Evolutionary conservation across 2,329 filamentous ascomycete species (phyloP).

Genomic region (Nigrospora oryzae): DNA sequence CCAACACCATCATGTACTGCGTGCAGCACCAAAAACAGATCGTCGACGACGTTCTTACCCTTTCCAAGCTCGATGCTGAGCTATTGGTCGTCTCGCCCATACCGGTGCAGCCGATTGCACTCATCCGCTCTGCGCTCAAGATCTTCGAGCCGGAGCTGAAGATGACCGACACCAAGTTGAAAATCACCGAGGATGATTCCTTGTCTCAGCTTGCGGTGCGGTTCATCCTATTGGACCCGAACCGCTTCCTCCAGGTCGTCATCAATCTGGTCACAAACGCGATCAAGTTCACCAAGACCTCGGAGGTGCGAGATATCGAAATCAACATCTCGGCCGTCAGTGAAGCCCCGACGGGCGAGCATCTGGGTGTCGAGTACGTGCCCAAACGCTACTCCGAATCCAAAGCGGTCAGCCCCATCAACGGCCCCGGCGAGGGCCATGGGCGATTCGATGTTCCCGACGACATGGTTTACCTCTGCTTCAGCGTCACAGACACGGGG

Average conservation of each 20-base stretch:
- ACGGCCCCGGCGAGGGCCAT: background rate
- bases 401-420: conserved; percentile 3
- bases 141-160: conserved; percentile 73
- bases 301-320: conserved; percentile 46
- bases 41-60: conserved; percentile 65
- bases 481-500: conserved; percentile 71
- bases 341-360: conserved; percentile 26
- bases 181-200: conserved; percentile 54
- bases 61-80: conserved; percentile 69
- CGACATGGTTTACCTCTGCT: conserved; percentile 49
- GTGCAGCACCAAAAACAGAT: conserved; percentile 74
- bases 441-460: background rate
- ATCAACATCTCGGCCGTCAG: conserved; percentile 37
- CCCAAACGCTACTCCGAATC: conserved; percentile 39
- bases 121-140: conserved; percentile 60
- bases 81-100: conserved; percentile 65
- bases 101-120: conserved; percentile 56
- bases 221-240: conserved; percentile 64
- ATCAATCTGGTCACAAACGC: conserved; percentile 78
- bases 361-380: conserved; percentile 51
- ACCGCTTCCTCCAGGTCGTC: conserved; percentile 66
- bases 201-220: conserved; percentile 50
- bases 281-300: conserved; percentile 69
- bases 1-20: conserved; percentile 70
- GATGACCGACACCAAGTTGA: conserved; percentile 59